Evolutionary conservation across 192 early-diverging fungal genomes (phyloP).

Genomic region (Umbelopsis sp.): DNA sequence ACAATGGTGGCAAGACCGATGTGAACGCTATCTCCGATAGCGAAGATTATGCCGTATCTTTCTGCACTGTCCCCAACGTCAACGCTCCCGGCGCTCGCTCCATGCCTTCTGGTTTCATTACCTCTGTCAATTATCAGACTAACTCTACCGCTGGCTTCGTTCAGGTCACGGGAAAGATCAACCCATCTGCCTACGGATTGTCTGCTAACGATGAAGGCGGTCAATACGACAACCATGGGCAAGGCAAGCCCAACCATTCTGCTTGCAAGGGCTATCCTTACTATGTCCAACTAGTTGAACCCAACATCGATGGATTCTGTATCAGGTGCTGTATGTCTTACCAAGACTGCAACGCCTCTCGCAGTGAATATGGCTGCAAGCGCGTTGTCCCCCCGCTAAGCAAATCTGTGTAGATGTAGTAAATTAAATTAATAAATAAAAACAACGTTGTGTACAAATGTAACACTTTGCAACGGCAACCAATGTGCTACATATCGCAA

Average conservation of each 20-base stretch:
- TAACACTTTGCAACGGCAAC: not conserved
- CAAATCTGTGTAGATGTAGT: not conserved
- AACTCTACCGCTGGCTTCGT: constrained; percentile 39
- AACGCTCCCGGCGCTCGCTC: constrained; percentile 43
- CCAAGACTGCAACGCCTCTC: constrained; percentile 45
- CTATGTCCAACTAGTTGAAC: constrained; percentile 45
- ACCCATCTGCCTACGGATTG: constrained; percentile 34
- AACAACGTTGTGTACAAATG: not conserved
- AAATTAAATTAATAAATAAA: not conserved
- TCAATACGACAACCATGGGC: constrained; percentile 41
- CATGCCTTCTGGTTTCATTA: constrained; percentile 39
- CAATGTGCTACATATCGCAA: too few relatives aligned
- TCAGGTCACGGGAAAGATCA: constrained; percentile 41
- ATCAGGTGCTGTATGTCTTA: constrained; percentile 45
- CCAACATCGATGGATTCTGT: constrained; percentile 38
- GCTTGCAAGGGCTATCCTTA: constrained; percentile 35
- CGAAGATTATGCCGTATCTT: constrained; percentile 48
- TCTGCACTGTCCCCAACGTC: constrained; percentile 43
- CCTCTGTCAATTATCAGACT: constrained; percentile 27
- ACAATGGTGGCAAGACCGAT: constrained; percentile 25
- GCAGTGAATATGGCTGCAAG: constrained; percentile 54
- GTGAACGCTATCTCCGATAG: constrained; percentile 43
- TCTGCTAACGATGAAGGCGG: constrained; percentile 34
- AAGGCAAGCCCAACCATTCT: constrained; percentile 27
- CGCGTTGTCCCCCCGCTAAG: constrained; percentile 66